Conservation (phyloP, 208 protist genomes). For the Strigomonas galati region DNA sequence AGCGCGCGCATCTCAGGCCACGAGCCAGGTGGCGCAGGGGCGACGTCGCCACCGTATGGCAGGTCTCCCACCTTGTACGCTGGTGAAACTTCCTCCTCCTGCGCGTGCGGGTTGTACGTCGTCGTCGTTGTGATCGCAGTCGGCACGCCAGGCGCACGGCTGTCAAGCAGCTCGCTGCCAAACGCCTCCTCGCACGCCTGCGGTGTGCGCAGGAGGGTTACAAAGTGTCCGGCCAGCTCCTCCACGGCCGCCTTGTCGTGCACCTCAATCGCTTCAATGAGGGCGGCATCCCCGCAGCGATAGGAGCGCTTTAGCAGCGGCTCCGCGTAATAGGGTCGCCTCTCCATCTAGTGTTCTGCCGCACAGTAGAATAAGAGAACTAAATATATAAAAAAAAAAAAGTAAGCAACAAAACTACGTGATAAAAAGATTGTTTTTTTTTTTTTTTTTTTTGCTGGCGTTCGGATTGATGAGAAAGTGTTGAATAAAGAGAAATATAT, state of each 20-base stretch:
- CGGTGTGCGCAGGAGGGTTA: conserved; percentile 25
- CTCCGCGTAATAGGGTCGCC: neutral
- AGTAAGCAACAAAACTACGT: too few relatives aligned
- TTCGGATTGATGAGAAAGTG: conserved; percentile 1
- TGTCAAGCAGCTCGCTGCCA: neutral
- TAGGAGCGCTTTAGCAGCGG: neutral
- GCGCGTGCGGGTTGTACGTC: neutral
- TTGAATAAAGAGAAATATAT: neutral
- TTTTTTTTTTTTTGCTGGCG: conserved; percentile 2
- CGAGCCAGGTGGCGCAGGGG: neutral
- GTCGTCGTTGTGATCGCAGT: neutral
- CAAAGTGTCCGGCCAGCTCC: conserved; percentile 11
- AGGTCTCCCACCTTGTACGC: conserved; percentile 8
- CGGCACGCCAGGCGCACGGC: neutral
- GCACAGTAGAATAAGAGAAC: too few relatives aligned
- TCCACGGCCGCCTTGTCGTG: conserved; percentile 24
- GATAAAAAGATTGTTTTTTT: neutral
- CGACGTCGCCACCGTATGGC: neutral
- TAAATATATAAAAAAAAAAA: too few relatives aligned
- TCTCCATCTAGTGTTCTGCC: too few relatives aligned
- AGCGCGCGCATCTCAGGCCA: neutral
- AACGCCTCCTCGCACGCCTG: conserved; percentile 11
- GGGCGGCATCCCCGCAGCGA: neutral
- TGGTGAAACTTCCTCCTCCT: neutral
- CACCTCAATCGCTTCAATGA: conserved; percentile 9